Evolutionary conservation across 140 eudicot genomes (phyloP).

Genomic region (Ambrosia hybrid): DNA sequence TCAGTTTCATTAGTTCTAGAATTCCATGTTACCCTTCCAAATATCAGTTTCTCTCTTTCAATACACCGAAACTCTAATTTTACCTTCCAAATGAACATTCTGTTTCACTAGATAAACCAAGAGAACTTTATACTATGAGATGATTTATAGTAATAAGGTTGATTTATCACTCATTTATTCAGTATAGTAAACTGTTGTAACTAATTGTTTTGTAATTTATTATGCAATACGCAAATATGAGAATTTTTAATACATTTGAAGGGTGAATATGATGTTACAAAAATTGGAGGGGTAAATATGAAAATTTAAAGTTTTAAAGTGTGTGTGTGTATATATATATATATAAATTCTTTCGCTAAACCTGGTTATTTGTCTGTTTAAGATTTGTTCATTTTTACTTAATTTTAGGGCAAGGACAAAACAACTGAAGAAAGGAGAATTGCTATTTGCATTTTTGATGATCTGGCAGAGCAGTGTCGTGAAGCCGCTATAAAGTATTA

Average conservation of each 20-base stretch:
- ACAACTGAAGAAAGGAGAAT: constrained; percentile 96
- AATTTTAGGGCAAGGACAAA: constrained; percentile 86
- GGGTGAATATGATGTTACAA: background rate
- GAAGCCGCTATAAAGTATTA: constrained; percentile 95
- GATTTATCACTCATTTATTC: too few relatives aligned
- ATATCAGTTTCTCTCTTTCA: too few relatives aligned
- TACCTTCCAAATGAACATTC: too few relatives aligned
- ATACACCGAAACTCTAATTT: too few relatives aligned
- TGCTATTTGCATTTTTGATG: constrained; percentile 96
- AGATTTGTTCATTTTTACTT: background rate
- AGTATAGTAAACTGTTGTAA: too few relatives aligned
- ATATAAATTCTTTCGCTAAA: constrained; percentile 1
- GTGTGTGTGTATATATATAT: too few relatives aligned
- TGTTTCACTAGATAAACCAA: too few relatives aligned
- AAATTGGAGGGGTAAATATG: background rate
- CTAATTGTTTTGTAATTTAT: too few relatives aligned
- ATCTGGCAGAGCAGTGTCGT: constrained; percentile 98
- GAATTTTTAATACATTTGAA: too few relatives aligned
- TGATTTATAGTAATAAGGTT: too few relatives aligned
- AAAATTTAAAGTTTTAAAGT: background rate
- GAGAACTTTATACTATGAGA: too few relatives aligned
- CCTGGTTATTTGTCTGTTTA: background rate
- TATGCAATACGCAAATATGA: background rate
- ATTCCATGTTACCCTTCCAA: too few relatives aligned
- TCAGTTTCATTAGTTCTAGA: background rate